Conservation (phyloP, 352 stramenopile species). For the Phytophthora hybrid region DNA sequence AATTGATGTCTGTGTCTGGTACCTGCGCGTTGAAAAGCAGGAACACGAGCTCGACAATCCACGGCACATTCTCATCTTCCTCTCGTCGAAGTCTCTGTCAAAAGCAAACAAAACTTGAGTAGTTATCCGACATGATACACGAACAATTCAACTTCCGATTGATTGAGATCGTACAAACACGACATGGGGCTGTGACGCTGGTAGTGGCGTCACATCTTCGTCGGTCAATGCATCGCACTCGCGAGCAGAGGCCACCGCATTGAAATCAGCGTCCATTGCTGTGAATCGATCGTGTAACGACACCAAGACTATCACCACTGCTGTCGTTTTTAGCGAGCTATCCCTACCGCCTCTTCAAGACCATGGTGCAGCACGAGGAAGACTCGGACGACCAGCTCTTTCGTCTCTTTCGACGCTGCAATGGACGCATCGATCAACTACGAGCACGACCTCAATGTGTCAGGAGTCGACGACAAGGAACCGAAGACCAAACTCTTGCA, state of each 20-base stretch:
- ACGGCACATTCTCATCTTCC: constrained; percentile 40
- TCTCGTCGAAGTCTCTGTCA: constrained; percentile 46
- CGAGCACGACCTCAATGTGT: background rate
- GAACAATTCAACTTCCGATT: background rate
- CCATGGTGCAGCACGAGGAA: constrained; percentile 32
- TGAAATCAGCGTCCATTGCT: constrained; percentile 27
- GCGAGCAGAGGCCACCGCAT: constrained; percentile 18
- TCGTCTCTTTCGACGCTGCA: constrained; percentile 41
- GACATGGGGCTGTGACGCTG: constrained; percentile 42
- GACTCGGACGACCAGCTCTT: constrained; percentile 36
- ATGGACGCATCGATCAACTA: background rate
- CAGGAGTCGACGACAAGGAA: constrained; percentile 15
- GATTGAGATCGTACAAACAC: constrained; percentile 47
- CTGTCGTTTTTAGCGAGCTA: constrained; percentile 14
- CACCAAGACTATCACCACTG: background rate
- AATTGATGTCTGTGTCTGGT: background rate
- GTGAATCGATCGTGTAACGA: constrained; percentile 19
- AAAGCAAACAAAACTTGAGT: background rate
- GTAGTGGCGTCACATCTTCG: constrained; percentile 45
- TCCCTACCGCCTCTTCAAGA: constrained; percentile 27
- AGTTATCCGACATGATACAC: background rate
- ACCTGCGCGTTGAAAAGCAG: constrained; percentile 69
- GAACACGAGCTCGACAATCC: constrained; percentile 60
- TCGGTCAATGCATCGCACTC: constrained; percentile 40
- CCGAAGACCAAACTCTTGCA: constrained; percentile 32